Base-by-base conservation (phyloP, 768 basidiomycete genomes). In the Mycena kentingensis region DNA sequence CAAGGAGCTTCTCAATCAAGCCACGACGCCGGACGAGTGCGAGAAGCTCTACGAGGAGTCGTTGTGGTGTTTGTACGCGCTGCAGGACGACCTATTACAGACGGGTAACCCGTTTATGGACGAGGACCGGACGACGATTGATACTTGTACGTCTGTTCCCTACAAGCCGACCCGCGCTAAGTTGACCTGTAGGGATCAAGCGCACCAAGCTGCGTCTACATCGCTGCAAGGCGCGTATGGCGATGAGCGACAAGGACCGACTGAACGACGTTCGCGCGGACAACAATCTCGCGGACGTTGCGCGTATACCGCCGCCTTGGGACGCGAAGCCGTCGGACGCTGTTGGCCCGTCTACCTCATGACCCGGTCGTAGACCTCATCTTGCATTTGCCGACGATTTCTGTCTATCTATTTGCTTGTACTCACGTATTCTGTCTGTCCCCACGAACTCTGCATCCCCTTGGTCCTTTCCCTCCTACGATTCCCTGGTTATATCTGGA, bases 21-120 rank as follows among this genome's bases (percentile, higher is more conserved):
- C 85, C 32, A 76, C 77, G 37, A 81, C 81, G 25, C 85, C 89
- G 0, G 81, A 88, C 57, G 88, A 92, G 64, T 95, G 93, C 67
- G 93, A 97, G 75, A 89, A 88, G 67, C 76, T 96, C 31, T 99
- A 98, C 70, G 95, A 98, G 63, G 93, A 93, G 62, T 92, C 93
- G 0, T 69, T 98, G 7, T 97, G 93, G 93, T 90, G 94, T 65
- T 76, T 98, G 26, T 91, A 94, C 58, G 89, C 93, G 0, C 76
- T 98, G 7, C 87, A 94, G 65, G 97, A 98, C 65, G 90, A 96
- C 62, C 75, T 93, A 2, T 66, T 89, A 55, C 88, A 92, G 67
- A 81, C 77, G 8, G 88, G 85, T 13, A 93, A 91, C 64, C 89
- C 91, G 2, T 92, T 86, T 68, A 80, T 85, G 80, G 88, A 90